Percentiles rank a stretch among this genome's conserved stretches.
Evolutionary conservation across 2,329 filamentous ascomycete genomes (phyloP).

Genomic region (Cryphonectria nitschkei): DNA sequence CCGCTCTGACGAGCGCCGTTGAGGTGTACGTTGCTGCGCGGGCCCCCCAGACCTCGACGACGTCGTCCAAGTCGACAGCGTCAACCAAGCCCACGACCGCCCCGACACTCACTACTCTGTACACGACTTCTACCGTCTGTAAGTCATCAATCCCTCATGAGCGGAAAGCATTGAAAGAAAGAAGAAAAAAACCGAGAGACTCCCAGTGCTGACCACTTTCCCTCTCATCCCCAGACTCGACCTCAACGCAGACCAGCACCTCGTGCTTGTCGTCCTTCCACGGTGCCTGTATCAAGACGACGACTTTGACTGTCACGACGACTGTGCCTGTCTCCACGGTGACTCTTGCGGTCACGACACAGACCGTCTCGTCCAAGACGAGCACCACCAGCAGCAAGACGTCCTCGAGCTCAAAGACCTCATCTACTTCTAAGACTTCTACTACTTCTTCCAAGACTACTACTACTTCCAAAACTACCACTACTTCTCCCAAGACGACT

Average conservation of each 20-base stretch:
- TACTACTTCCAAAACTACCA: neutral
- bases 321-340: conserved; percentile 9
- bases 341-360: neutral
- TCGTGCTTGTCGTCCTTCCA: neutral
- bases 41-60: neutral
- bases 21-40: neutral
- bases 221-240: neutral
- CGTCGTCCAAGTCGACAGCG: neutral
- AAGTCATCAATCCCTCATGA: neutral
- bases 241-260: neutral
- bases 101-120: neutral
- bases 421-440: neutral
- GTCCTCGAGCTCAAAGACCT: neutral
- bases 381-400: neutral
- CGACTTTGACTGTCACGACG: neutral
- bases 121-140: conserved; percentile 6
- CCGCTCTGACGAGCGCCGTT: neutral
- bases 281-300: neutral
- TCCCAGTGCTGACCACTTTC: neutral
- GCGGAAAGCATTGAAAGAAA: neutral
- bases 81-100: neutral
- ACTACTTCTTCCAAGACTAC: neutral
- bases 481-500: neutral
- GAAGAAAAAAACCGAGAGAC: neutral
- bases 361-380: neutral